phyloP scores from a whole-genome alignment of 805 yeast species.

The Kodamaea laetipori region DNA sequence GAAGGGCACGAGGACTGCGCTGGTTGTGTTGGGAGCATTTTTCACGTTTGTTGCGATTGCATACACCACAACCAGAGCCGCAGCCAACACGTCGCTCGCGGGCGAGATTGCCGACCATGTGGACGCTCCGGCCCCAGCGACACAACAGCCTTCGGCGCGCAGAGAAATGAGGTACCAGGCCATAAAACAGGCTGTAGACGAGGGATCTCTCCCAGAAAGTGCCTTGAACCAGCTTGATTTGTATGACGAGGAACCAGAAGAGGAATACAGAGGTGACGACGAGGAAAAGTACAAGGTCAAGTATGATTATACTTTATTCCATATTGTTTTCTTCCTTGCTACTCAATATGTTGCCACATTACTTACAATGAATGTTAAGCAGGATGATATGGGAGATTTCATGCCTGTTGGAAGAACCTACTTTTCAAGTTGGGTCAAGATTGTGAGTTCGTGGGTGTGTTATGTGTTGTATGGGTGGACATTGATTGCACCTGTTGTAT shows the following conservation, averaged over 20 bases:
- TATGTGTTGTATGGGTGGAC: slow-evolving; percentile 88
- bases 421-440: slow-evolving; percentile 93
- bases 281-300: slow-evolving; percentile 65
- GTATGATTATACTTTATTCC: slow-evolving; percentile 87
- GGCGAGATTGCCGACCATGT: slow-evolving; percentile 46
- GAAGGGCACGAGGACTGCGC: slow-evolving; percentile 84
- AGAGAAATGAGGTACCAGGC: slow-evolving; percentile 84
- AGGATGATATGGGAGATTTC: slow-evolving; percentile 82
- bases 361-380: slow-evolving; percentile 86
- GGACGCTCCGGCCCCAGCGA: slow-evolving; percentile 34
- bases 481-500: slow-evolving; percentile 80
- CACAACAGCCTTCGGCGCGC: slow-evolving; percentile 50
- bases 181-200: slow-evolving; percentile 90
- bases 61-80: slow-evolving; percentile 96
- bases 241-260: slow-evolving; percentile 45
- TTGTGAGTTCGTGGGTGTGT: slow-evolving; percentile 90
- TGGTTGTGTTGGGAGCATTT: slow-evolving; percentile 85
- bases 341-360: slow-evolving; percentile 96
- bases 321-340: slow-evolving; percentile 87
- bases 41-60: slow-evolving; percentile 95
- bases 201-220: slow-evolving; percentile 91
- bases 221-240: slow-evolving; percentile 78
- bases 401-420: slow-evolving; percentile 97
- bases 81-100: slow-evolving; percentile 59
- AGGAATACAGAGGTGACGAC: slow-evolving; percentile 44